These are phyloP conservation scores for Corrigiola litoralis DNA, from an alignment of 179 eudicot species.

Conservation along the genomic window DNA sequence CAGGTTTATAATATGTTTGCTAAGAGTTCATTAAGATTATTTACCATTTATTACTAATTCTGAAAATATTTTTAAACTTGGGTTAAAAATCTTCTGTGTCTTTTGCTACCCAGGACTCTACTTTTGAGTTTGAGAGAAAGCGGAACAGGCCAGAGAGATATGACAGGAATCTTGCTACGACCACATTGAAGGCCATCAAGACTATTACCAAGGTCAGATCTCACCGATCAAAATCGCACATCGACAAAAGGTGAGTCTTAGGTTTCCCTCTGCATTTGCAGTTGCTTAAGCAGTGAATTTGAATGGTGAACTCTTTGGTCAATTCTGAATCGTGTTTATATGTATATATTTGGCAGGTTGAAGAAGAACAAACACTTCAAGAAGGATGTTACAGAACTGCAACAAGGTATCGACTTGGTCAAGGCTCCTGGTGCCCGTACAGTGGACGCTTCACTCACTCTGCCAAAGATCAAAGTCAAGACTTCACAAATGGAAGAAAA, in stretches of 20 bases:
- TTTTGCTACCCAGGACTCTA: conserved; percentile 50
- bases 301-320: neutral
- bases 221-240: conserved; percentile 43
- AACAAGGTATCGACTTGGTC: conserved; percentile 47
- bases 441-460: conserved; percentile 38
- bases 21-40: neutral
- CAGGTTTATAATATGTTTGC: conserved; percentile 40
- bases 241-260: conserved; percentile 42
- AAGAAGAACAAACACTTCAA: conserved; percentile 35
- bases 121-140: conserved; percentile 97
- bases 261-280: neutral
- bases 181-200: conserved; percentile 71
- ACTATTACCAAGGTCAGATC: conserved; percentile 55
- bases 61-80: neutral
- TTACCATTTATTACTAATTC: neutral
- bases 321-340: neutral
- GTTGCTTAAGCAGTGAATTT: neutral
- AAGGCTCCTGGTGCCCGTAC: conserved; percentile 44
- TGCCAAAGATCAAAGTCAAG: conserved; percentile 53
- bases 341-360: conserved; percentile 43
- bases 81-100: neutral
- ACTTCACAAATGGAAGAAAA: conserved; percentile 40
- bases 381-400: conserved; percentile 37
- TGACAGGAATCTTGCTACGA: conserved; percentile 61
- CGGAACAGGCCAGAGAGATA: conserved; percentile 93